Conservation (phyloP, 2,329 filamentous ascomycete species). For the Aotearoamyces nothofagi region DNA sequence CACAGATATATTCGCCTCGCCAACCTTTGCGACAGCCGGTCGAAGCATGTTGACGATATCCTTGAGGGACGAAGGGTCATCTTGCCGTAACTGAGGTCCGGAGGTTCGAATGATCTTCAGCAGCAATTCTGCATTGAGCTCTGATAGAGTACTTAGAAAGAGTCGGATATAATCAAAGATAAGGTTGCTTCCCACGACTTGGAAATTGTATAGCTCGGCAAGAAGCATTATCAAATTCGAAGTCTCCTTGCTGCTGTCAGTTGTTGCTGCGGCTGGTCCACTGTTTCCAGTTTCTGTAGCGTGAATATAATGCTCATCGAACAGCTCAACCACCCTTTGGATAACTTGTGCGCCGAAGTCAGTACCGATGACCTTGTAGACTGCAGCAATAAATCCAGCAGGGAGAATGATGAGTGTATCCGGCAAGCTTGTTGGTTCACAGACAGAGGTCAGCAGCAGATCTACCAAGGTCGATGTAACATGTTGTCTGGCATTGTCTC, state of each 20-base stretch:
- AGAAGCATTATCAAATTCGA: conserved; percentile 72
- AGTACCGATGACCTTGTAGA: conserved; percentile 76
- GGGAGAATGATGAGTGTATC: conserved; percentile 87
- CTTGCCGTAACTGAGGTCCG: conserved; percentile 70
- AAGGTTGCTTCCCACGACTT: conserved; percentile 67
- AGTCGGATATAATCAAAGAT: conserved; percentile 83
- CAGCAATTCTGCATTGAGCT: conserved; percentile 78
- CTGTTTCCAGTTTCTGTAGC: conserved; percentile 20
- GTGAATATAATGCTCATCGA: conserved; percentile 48
- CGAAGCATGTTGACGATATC: conserved; percentile 75
- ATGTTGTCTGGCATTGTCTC: conserved; percentile 70
- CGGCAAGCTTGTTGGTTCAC: conserved; percentile 60
- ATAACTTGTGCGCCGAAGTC: conserved; percentile 84
- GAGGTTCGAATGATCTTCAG: conserved; percentile 71
- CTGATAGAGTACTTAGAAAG: conserved; percentile 60
- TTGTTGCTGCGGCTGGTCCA: conserved; percentile 12
- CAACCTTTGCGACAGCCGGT: conserved; percentile 50
- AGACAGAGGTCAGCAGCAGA: conserved; percentile 63
- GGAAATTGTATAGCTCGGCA: conserved; percentile 82
- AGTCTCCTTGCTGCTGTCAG: conserved; percentile 37
- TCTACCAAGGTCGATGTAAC: conserved; percentile 72
- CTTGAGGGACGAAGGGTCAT: conserved; percentile 78
- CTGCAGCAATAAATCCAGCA: conserved; percentile 74
- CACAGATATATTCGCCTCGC: conserved; percentile 59
- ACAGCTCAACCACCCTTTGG: conserved; percentile 60